phyloP scores from a whole-genome alignment of 2,329 filamentous ascomycete genomes.

The Verticillium nonalfalfae region DNA sequence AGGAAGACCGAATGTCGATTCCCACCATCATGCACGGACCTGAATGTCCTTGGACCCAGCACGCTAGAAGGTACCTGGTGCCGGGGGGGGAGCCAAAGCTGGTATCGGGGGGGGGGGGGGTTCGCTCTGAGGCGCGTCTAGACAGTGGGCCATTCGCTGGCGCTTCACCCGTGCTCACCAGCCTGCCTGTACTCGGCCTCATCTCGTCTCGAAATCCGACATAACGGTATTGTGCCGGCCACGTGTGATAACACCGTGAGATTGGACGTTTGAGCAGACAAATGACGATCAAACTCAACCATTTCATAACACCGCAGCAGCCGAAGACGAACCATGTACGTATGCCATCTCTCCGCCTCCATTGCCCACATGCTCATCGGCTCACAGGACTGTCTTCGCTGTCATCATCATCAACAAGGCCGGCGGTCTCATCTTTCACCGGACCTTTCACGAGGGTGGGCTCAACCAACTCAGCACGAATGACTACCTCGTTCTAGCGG shows the following conservation, averaged over 20 bases:
- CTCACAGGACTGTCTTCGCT: constrained; percentile 78
- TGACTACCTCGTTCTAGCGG: constrained; percentile 93
- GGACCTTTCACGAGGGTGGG: constrained; percentile 79
- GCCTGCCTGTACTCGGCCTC: background rate
- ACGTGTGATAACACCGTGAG: background rate
- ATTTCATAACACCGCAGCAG: background rate
- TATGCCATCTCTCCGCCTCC: background rate
- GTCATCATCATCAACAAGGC: constrained; percentile 99
- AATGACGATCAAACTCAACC: background rate
- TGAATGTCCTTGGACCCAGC: background rate
- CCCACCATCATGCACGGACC: background rate
- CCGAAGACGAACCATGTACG: background rate
- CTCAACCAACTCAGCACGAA: constrained; percentile 88
- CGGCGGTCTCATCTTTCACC: constrained; percentile 92
- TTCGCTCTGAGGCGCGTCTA: background rate
- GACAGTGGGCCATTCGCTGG: background rate
- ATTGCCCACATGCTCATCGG: constrained; percentile 1
- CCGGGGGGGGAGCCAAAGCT: background rate
- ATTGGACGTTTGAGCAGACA: background rate
- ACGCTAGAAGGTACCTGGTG: background rate
- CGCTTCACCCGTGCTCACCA: background rate
- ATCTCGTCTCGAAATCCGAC: background rate
- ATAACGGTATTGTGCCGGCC: background rate
- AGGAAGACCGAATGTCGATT: background rate
- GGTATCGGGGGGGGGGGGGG: background rate